These are phyloP conservation scores for Arbutus unedo DNA, from an alignment of 148 eudicot genomes.

Conservation along the genomic window DNA sequence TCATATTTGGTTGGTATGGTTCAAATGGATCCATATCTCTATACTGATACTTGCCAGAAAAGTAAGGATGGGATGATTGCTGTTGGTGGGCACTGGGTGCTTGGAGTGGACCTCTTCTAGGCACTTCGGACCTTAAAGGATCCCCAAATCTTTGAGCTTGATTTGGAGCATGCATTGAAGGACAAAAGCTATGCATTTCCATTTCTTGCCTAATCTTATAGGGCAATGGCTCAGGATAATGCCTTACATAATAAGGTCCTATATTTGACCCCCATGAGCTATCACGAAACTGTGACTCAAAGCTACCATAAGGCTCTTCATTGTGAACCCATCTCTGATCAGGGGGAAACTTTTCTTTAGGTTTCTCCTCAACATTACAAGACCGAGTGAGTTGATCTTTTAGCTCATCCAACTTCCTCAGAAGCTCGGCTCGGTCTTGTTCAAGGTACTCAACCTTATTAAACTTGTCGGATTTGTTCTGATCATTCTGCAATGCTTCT, in stretches of 20 bases:
- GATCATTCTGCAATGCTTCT: constrained; percentile 26
- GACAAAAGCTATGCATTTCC: constrained; percentile 31
- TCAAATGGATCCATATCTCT: constrained; percentile 43
- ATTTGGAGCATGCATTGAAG: constrained; percentile 29
- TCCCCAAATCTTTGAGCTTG: constrained; percentile 42
- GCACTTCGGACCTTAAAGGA: constrained; percentile 49
- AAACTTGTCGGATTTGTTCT: constrained; percentile 29
- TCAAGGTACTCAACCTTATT: constrained; percentile 45
- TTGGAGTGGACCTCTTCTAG: constrained; percentile 42
- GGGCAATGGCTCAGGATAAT: constrained; percentile 45
- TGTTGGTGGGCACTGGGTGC: constrained; percentile 36
- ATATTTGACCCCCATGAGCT: constrained; percentile 32
- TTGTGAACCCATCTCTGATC: constrained; percentile 33
- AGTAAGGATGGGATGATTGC: constrained; percentile 35
- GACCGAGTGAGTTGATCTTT: constrained; percentile 62
- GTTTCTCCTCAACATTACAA: constrained; percentile 42
- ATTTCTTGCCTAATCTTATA: constrained; percentile 28
- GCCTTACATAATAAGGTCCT: constrained; percentile 40
- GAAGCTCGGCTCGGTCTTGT: constrained; percentile 62
- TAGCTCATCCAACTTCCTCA: constrained; percentile 80
- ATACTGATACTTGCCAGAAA: constrained; percentile 38
- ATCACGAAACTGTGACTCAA: constrained; percentile 39
- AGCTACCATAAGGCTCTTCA: constrained; percentile 44
- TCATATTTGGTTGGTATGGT: constrained; percentile 37
- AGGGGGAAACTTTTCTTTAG: constrained; percentile 45